Evolutionary conservation across 805 yeast genomes (phyloP), one percentile per base, ranked within the genome.

Genomic region (Yarrowia sp.): DNA sequence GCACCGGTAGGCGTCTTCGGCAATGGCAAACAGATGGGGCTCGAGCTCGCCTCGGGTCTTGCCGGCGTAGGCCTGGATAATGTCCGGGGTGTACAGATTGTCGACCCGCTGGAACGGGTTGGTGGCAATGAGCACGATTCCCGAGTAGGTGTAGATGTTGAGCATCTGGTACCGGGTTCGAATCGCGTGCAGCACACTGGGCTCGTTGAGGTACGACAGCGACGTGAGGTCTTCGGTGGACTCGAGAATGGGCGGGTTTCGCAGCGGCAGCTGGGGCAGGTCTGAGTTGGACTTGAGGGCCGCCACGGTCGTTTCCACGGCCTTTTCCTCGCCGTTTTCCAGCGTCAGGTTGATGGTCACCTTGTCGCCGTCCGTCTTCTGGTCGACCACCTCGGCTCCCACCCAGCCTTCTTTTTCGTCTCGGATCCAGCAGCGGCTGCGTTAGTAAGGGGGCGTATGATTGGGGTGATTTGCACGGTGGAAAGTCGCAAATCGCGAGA

Each of bases 11-110:
- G 98, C 98, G 74, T 95, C 98, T 78, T 93, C 98, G 34, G 99
- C 98, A 73, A 94, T 94, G 53, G 98, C 97, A 78, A 94, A 94
- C 76, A 94, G 82, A 82, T 94, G 99, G 6, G 99, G 99, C 74
- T 95, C 98, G 71, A 92, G 85, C 77, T 94, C 98, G 55, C 97
- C 98, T 75, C 97, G 84, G 74, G 91, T 86, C 75, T 89, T 91
- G 30, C 97, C 96, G 10, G 97, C 92, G 76, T 94, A 94, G 19
- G 97, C 94, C 78, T 94, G 97, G 69, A 94, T 92, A 77, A 94
- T 90, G 73, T 94, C 97, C 47, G 90, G 91, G 2, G 97, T 88
- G 77, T 94, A 94, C 60, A 94, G 82, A 74, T 91, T 93, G 77
- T 94, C 98, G 50, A 92, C 91, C 72, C 90, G 84, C 76, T 92